Evolutionary conservation across 164 flowering plant species (phyloP).

Genomic region (Tetracentron sinense): DNA sequence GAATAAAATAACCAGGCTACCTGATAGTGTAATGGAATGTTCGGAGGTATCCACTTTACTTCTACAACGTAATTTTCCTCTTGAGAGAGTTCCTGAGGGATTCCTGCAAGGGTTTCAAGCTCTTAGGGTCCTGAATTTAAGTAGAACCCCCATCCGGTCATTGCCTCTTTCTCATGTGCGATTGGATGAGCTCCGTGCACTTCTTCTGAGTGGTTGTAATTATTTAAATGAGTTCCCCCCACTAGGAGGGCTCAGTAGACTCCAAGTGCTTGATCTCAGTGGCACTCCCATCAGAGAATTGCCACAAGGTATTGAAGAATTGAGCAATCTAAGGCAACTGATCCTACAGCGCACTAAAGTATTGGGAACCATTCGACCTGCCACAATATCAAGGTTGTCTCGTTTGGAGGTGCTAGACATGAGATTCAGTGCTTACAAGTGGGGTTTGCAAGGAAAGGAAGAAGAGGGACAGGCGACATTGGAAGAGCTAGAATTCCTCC

Average conservation of each 20-base stretch:
- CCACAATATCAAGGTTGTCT: slow-evolving; percentile 7
- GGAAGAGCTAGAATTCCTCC: slow-evolving; percentile 14
- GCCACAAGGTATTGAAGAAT: slow-evolving; percentile 17
- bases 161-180: slow-evolving; percentile 19
- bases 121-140: slow-evolving; percentile 19
- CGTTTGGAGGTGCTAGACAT: slow-evolving; percentile 18
- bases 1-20: slow-evolving; percentile 11
- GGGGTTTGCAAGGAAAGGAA: neutral
- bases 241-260: slow-evolving; percentile 11
- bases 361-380: slow-evolving; percentile 7
- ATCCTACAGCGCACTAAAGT: slow-evolving; percentile 17
- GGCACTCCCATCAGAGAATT: slow-evolving; percentile 18
- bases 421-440: slow-evolving; percentile 15
- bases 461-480: slow-evolving; percentile 8
- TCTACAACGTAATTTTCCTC: slow-evolving; percentile 24
- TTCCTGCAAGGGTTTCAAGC: slow-evolving; percentile 10
- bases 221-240: slow-evolving; percentile 17
- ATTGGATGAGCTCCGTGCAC: slow-evolving; percentile 20
- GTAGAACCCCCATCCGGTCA: slow-evolving; percentile 15
- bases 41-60: slow-evolving; percentile 12
- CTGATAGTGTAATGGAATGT: slow-evolving; percentile 3
- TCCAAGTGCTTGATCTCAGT: slow-evolving; percentile 21
- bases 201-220: slow-evolving; percentile 15
- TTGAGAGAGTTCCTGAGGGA: slow-evolving; percentile 10
- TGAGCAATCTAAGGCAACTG: slow-evolving; percentile 14